Conservation (phyloP, 1,139 yeast species). For the Blastobotrys illinoisensis region DNA sequence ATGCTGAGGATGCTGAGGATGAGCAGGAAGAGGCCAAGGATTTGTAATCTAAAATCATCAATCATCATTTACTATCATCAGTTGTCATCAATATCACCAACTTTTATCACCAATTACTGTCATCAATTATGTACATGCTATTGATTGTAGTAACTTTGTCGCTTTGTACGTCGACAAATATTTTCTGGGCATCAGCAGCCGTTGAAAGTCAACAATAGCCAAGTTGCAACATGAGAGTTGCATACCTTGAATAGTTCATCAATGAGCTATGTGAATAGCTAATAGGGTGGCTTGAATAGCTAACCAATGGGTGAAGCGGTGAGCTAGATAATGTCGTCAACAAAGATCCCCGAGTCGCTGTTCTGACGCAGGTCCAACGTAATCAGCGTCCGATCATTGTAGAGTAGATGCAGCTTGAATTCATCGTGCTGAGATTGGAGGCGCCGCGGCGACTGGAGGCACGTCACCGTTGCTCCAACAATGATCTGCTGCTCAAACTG, state of each 20-base stretch:
- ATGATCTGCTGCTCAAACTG: not conserved
- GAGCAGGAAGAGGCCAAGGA: conserved; percentile 6
- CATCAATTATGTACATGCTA: not conserved
- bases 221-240: too few species aligned
- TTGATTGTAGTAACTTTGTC: too few species aligned
- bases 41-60: too few species aligned
- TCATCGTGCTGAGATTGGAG: not conserved
- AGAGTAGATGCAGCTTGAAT: not conserved
- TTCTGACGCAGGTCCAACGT: not conserved
- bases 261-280: too few species aligned
- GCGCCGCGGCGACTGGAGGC: not conserved
- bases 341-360: not conserved
- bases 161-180: too few species aligned
- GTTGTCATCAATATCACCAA: too few species aligned
- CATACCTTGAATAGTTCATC: too few species aligned
- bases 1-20: conserved; percentile 17
- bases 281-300: not conserved
- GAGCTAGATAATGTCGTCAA: not conserved
- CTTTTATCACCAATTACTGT: too few species aligned
- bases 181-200: too few species aligned
- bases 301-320: too few species aligned
- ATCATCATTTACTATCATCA: too few species aligned
- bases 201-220: too few species aligned
- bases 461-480: not conserved
- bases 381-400: not conserved